Conservation (phyloP, 257 asterid species). For the Capsicum baccatum region DNA sequence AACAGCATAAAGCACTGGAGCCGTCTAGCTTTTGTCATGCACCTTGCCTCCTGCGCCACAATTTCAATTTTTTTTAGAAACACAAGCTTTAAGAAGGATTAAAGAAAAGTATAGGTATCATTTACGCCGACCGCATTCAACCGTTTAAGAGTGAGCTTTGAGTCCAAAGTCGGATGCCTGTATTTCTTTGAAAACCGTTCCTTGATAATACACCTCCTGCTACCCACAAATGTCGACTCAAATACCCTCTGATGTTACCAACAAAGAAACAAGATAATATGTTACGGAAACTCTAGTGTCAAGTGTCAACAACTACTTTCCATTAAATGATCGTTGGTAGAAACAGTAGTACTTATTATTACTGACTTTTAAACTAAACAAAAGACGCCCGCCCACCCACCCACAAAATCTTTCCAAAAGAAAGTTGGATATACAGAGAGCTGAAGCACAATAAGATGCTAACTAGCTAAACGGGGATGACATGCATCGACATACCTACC, state of each 20-base stretch:
- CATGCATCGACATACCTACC: not conserved
- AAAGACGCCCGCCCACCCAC: not conserved
- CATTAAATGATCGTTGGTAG: not conserved
- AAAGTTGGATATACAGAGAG: not conserved
- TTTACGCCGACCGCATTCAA: conserved; percentile 78
- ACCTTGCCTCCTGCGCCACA: conserved; percentile 84
- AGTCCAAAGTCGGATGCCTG: conserved; percentile 84
- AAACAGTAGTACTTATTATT: not conserved
- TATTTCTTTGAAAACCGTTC: conserved; percentile 93
- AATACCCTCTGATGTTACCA: conserved; percentile 65
- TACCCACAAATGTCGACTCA: conserved; percentile 78
- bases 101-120: not conserved
- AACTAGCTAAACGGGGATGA: conserved; percentile 12
- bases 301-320: conserved; percentile 5
- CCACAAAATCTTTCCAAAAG: not conserved
- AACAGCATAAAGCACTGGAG: conserved; percentile 81
- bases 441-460: not conserved
- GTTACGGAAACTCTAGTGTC: not conserved
- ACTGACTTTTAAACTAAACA: not conserved
- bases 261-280: not conserved
- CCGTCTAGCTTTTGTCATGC: conserved; percentile 89
- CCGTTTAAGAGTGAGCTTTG: conserved; percentile 84
- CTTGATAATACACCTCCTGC: conserved; percentile 70
- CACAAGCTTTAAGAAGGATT: conserved; percentile 21
- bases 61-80: conserved; percentile 31